phyloP scores from a whole-genome alignment of 805 yeast genomes.

The Zygotorulaspora florentina region DNA sequence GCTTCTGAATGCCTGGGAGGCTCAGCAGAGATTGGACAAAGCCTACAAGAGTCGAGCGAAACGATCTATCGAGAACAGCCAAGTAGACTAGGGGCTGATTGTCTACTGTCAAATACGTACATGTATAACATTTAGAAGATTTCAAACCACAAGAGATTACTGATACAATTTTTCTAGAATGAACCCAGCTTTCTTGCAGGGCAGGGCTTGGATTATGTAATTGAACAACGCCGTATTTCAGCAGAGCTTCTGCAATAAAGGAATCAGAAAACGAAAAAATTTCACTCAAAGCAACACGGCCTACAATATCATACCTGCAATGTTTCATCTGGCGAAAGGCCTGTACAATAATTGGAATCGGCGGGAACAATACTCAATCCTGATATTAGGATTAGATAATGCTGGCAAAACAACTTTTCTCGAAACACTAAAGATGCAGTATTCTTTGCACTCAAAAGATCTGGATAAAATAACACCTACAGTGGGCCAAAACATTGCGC shows the following conservation, averaged over 20 bases:
- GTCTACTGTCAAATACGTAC: no score
- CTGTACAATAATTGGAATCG: slow-evolving; percentile 55
- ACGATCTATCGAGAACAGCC: slow-evolving; percentile 1
- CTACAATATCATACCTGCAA: slow-evolving; percentile 21
- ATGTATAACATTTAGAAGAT: no score
- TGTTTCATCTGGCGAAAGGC: slow-evolving; percentile 68
- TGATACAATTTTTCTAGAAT: no score
- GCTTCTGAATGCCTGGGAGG: slow-evolving; percentile 10
- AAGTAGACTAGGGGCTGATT: no score
- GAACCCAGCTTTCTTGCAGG: no score
- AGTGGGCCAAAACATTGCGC: slow-evolving; percentile 83
- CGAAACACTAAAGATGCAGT: slow-evolving; percentile 59
- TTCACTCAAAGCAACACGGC: background rate
- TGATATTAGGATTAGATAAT: slow-evolving; percentile 87
- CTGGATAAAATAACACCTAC: slow-evolving; percentile 79
- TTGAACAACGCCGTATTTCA: no score
- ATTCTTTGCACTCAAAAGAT: slow-evolving; percentile 44
- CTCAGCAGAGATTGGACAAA: slow-evolving; percentile 11
- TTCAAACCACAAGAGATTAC: no score
- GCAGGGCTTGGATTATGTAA: no score
- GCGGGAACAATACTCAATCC: slow-evolving; percentile 66
- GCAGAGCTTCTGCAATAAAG: no score
- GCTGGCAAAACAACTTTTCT: slow-evolving; percentile 90
- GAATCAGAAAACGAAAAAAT: background rate
- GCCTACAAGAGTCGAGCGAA: slow-evolving; percentile 12